phyloP scores from a whole-genome alignment of 345 rosid species.

The Heritiera fomes region DNA sequence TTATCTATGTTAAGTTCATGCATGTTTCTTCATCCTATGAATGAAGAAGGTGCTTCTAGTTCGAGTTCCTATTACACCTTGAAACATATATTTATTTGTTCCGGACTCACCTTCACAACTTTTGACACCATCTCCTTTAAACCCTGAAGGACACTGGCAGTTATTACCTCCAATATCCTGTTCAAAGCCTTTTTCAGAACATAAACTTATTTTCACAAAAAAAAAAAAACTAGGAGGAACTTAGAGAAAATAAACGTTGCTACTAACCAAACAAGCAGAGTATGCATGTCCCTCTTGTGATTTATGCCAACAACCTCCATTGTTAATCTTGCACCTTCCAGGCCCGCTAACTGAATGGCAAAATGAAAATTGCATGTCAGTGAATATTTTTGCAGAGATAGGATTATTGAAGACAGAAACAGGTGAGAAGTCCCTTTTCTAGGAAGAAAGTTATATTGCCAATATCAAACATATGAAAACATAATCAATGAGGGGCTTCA shows the following conservation, averaged over 20 bases:
- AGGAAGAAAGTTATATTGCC: neutral
- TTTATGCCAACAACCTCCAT: conserved; percentile 77
- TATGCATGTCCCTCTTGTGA: conserved; percentile 54
- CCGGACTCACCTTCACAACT: conserved; percentile 69
- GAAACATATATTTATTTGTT: neutral
- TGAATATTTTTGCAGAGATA: neutral
- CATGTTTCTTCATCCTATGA: neutral
- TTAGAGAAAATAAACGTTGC: conserved; percentile 12
- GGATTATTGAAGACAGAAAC: conserved; percentile 13
- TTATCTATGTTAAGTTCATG: neutral
- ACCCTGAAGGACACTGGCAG: conserved; percentile 90
- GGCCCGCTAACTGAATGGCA: conserved; percentile 57
- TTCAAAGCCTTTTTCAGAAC: conserved; percentile 26
- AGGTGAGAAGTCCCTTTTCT: neutral
- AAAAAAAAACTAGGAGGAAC: neutral
- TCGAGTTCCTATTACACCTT: neutral
- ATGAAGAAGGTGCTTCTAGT: neutral
- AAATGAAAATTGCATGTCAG: neutral
- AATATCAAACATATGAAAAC: neutral
- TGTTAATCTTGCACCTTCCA: conserved; percentile 71
- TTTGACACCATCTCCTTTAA: conserved; percentile 84
- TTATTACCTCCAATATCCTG: conserved; percentile 73
- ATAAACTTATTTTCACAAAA: conserved; percentile 10
- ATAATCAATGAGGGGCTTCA: neutral
- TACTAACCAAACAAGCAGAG: conserved; percentile 79